A percentile compares a stretch with the other conserved stretches of the same genome.
Conservation (phyloP, 2,329 filamentous ascomycete species). For the Calonectria pseudoreteaudii region DNA sequence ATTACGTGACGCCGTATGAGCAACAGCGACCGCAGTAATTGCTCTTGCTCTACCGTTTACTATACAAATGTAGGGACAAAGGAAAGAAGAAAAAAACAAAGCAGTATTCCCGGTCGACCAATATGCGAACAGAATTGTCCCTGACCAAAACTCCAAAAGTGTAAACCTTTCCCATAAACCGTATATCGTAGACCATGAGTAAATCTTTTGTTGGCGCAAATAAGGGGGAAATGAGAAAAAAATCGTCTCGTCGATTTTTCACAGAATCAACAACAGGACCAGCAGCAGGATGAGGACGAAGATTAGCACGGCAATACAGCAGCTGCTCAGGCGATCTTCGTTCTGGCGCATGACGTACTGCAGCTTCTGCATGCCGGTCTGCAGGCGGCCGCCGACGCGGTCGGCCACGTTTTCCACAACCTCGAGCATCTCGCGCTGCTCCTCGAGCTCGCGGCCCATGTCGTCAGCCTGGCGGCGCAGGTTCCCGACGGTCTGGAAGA, state of each 20-base stretch:
- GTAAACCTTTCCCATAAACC: slow-evolving; percentile 19
- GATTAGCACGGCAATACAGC: slow-evolving; percentile 90
- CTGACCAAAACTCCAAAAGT: slow-evolving; percentile 35
- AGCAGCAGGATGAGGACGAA: slow-evolving; percentile 88
- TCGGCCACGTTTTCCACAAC: slow-evolving; percentile 88
- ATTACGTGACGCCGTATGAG: slow-evolving; percentile 34
- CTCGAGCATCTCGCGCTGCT: slow-evolving; percentile 90
- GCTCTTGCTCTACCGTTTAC: slow-evolving; percentile 40
- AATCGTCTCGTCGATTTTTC: slow-evolving; percentile 21
- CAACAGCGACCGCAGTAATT: slow-evolving; percentile 22
- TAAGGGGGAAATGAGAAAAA: background rate
- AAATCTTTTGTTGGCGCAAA: slow-evolving; percentile 3
- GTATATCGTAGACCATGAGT: slow-evolving; percentile 17
- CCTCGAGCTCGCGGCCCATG: slow-evolving; percentile 96
- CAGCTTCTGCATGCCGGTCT: slow-evolving; percentile 88
- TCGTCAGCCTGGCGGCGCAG: slow-evolving; percentile 90
- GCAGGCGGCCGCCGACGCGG: slow-evolving; percentile 85
- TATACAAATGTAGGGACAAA: slow-evolving; percentile 38
- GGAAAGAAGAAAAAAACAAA: slow-evolving; percentile 14
- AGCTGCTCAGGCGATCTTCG: slow-evolving; percentile 89
- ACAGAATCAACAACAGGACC: slow-evolving; percentile 78
- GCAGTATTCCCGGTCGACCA: slow-evolving; percentile 23
- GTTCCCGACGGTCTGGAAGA: slow-evolving; percentile 93
- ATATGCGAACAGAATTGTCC: slow-evolving; percentile 20
- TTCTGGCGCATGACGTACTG: slow-evolving; percentile 87